Evolutionary conservation across 768 basidiomycete species (phyloP).

Genomic region (Serendipita vermifera): DNA sequence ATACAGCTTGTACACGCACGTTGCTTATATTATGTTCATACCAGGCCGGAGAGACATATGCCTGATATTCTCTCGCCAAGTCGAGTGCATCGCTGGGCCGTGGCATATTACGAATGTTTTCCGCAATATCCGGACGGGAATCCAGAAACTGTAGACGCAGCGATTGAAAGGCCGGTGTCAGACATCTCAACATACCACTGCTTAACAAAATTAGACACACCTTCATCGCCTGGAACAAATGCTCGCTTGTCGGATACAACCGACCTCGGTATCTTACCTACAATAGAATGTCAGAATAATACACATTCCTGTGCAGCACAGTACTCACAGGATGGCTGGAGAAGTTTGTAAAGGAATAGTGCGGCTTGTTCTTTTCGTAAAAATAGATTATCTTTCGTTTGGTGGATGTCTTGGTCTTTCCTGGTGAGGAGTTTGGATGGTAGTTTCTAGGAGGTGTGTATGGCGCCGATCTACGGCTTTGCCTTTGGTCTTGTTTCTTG

Average conservation of each 20-base stretch:
- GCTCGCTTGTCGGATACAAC: conserved; percentile 54
- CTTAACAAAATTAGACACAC: background rate
- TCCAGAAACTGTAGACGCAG: conserved; percentile 30
- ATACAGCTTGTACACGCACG: conserved; percentile 10
- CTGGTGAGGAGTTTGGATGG: too few relatives aligned
- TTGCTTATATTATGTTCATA: conserved; percentile 18
- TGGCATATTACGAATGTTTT: conserved; percentile 46
- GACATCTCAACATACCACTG: background rate
- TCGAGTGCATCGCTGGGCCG: conserved; percentile 36
- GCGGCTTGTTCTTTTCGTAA: conserved; percentile 10
- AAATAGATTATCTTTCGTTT: conserved; percentile 10
- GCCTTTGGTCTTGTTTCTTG: too few relatives aligned
- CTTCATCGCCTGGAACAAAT: conserved; percentile 65
- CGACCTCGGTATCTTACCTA: conserved; percentile 41
- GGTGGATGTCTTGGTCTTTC: background rate
- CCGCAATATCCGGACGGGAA: conserved; percentile 38
- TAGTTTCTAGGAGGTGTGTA: too few relatives aligned
- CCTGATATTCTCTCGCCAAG: conserved; percentile 21
- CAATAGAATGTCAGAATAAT: background rate
- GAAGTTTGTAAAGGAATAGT: conserved; percentile 41
- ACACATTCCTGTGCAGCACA: conserved; percentile 29
- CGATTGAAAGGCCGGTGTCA: background rate
- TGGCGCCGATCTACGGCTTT: too few relatives aligned
- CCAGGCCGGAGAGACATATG: conserved; percentile 47
- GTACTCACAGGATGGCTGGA: conserved; percentile 24